phyloP scores from a whole-genome alignment of 768 basidiomycete species.

The Favolaschia claudopus region DNA sequence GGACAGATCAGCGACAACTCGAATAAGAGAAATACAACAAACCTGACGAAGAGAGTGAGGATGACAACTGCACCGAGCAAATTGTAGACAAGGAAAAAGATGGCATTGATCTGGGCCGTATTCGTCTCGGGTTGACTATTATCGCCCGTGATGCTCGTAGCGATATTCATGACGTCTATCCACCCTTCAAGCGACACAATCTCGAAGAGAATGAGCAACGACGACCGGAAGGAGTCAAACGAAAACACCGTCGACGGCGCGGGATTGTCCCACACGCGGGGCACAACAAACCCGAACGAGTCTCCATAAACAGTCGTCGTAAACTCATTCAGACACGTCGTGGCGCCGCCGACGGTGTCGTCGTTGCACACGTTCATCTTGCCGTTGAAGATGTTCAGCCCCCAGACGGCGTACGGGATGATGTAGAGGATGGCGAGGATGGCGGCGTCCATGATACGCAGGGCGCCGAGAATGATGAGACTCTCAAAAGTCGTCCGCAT shows the following conservation, averaged over 20 bases:
- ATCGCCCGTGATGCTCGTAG: constrained; percentile 76
- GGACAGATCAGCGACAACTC: constrained; percentile 16
- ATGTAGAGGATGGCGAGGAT: constrained; percentile 90
- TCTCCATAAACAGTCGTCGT: constrained; percentile 64
- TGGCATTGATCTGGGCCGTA: constrained; percentile 79
- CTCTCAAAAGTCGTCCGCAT: constrained; percentile 89
- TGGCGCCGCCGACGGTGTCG: constrained; percentile 54
- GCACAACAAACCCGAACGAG: constrained; percentile 75
- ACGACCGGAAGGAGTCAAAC: constrained; percentile 86
- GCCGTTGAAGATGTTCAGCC: constrained; percentile 90
- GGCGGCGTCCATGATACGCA: constrained; percentile 88
- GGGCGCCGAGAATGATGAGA: constrained; percentile 85
- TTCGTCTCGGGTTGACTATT: constrained; percentile 77
- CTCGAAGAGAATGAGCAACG: constrained; percentile 92
- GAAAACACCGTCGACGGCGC: constrained; percentile 84
- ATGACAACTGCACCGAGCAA: constrained; percentile 90
- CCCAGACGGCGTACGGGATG: constrained; percentile 94
- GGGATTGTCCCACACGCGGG: constrained; percentile 91
- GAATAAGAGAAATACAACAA: constrained; percentile 29
- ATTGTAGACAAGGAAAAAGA: constrained; percentile 93
- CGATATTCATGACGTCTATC: constrained; percentile 90
- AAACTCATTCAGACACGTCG: constrained; percentile 81
- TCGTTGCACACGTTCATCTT: constrained; percentile 89
- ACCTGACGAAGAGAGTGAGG: constrained; percentile 92
- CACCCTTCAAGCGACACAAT: constrained; percentile 96